phyloP scores from a whole-genome alignment of 1,284 basidiomycete species.

The Cystobasidium pallidum region DNA sequence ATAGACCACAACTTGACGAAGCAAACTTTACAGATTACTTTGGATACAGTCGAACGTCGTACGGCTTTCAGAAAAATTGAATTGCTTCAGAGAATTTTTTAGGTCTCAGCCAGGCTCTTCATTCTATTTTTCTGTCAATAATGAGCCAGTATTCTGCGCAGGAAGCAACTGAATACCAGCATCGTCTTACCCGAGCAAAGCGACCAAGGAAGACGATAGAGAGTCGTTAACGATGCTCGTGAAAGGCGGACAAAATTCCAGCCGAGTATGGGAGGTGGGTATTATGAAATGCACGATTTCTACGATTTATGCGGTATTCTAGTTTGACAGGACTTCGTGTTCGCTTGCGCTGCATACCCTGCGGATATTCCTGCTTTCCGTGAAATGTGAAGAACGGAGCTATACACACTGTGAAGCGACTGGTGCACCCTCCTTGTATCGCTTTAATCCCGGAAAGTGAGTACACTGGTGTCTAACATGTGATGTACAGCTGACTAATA shows the following conservation, averaged over 20 bases:
- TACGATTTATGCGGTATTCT: constrained; percentile 76
- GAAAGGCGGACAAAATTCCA: constrained; percentile 81
- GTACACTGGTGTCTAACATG: constrained; percentile 61
- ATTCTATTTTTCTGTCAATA: constrained; percentile 88
- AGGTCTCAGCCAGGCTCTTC: constrained; percentile 69
- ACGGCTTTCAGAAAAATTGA: constrained; percentile 70
- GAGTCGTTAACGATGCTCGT: constrained; percentile 73
- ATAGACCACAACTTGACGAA: no score
- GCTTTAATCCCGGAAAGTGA: constrained; percentile 88
- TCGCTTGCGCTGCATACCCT: constrained; percentile 77
- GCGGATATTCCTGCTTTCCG: constrained; percentile 70
- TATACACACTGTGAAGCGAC: constrained; percentile 70
- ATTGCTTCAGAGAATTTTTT: constrained; percentile 74
- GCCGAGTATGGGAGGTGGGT: constrained; percentile 78
- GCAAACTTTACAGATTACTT: no score
- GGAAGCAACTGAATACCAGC: constrained; percentile 92
- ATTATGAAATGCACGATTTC: constrained; percentile 76
- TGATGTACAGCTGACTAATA: no score
- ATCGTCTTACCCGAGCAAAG: constrained; percentile 76
- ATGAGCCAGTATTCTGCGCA: constrained; percentile 81
- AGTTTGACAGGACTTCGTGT: constrained; percentile 87
- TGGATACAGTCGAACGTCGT: background rate
- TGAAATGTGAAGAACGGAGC: constrained; percentile 70
- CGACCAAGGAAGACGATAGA: constrained; percentile 65
- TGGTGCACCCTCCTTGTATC: constrained; percentile 75